These are phyloP conservation scores for Bacterosira constricta DNA, from an alignment of 108 stramenopile genomes.

Conservation along the genomic window DNA sequence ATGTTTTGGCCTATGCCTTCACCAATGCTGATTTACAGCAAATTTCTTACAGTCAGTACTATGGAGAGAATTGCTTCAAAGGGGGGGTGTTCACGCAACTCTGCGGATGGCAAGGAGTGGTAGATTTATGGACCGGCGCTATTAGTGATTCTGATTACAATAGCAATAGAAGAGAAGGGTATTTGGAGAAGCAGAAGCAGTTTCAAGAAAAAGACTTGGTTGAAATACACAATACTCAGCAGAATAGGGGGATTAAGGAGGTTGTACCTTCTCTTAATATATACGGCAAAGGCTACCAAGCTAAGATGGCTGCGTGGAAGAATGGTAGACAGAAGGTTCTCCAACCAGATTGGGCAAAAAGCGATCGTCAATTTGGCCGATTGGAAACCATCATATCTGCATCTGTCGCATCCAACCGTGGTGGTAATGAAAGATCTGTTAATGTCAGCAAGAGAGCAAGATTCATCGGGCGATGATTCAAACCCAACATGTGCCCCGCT, in stretches of 20 bases:
- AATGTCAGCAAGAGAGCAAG: constrained; percentile 34
- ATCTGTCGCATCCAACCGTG: constrained; percentile 34
- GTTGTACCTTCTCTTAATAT: constrained; percentile 17
- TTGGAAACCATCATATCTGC: constrained; percentile 27
- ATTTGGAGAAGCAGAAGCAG: constrained; percentile 2
- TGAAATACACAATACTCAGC: too few species aligned
- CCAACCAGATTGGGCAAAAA: constrained; percentile 23
- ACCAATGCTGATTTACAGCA: too few species aligned
- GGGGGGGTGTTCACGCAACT: constrained; percentile 10
- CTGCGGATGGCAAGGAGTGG: constrained; percentile 2
- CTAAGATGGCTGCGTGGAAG: constrained; percentile 3
- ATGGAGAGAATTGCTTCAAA: constrained; percentile 8
- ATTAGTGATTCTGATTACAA: constrained; percentile 20
- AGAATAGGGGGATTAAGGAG: not conserved
- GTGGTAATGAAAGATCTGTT: constrained; percentile 35
- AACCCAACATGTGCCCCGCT: constrained; percentile 8
- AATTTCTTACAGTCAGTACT: too few species aligned
- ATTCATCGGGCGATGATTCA: constrained; percentile 22
- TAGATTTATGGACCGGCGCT: not conserved
- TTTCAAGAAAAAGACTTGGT: not conserved
- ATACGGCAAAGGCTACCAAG: constrained; percentile 26
- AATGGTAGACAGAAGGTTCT: constrained; percentile 17
- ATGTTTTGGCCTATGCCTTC: too few species aligned
- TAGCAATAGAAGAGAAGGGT: constrained; percentile 10
- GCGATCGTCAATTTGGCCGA: constrained; percentile 20